phyloP scores from a whole-genome alignment of 148 eudicot species.

The Chenopodium album region DNA sequence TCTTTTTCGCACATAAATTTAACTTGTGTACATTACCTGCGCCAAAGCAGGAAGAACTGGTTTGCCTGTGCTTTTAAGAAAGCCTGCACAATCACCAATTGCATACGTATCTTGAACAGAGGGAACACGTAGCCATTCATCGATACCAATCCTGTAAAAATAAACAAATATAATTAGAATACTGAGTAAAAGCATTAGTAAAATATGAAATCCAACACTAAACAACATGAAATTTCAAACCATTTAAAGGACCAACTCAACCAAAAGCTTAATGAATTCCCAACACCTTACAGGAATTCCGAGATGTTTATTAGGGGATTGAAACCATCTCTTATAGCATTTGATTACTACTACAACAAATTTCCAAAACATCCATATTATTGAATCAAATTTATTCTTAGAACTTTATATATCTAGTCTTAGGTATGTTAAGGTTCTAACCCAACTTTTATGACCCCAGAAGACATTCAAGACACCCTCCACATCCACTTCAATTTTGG shows the following conservation, averaged over 20 bases:
- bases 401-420: too few species aligned
- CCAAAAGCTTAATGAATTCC: too few species aligned
- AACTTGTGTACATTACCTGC: slow-evolving; percentile 47
- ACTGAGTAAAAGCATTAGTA: neutral
- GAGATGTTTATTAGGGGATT: too few species aligned
- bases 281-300: too few species aligned
- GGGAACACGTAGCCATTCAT: slow-evolving; percentile 89
- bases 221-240: neutral
- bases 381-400: too few species aligned
- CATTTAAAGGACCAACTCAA: neutral
- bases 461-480: too few species aligned
- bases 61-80: slow-evolving; percentile 89
- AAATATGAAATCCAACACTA: neutral
- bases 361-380: too few species aligned
- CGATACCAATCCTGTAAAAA: slow-evolving; percentile 73
- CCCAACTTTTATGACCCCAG: too few species aligned
- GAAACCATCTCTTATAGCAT: too few species aligned
- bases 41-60: slow-evolving; percentile 95
- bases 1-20: neutral
- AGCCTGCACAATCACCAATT: slow-evolving; percentile 93
- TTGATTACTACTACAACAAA: too few species aligned
- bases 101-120: slow-evolving; percentile 76
- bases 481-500: too few species aligned
- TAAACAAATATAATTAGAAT: neutral
- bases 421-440: too few species aligned